These are phyloP conservation scores for Myriosclerotinia curreyana DNA, from an alignment of 2,329 filamentous ascomycete genomes.

Conservation along the genomic window DNA sequence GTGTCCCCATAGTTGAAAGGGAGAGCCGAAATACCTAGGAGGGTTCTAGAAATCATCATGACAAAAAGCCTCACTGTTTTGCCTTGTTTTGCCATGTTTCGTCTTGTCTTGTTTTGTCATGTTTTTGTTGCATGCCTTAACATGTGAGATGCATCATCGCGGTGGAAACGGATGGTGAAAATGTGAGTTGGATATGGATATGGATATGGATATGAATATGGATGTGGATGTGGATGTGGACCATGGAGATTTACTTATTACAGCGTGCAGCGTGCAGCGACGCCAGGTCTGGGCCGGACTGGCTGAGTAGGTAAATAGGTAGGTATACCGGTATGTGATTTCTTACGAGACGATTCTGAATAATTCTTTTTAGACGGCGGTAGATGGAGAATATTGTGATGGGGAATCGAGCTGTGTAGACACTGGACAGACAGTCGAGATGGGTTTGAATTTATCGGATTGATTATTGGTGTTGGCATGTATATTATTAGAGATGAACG, in stretches of 20 bases:
- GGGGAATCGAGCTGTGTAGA: neutral
- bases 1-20: neutral
- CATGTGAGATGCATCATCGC: neutral
- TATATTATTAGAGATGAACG: slow-evolving; percentile 9
- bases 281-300: neutral
- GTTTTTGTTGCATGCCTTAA: neutral
- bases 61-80: neutral
- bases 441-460: neutral
- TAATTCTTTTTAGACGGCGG: neutral
- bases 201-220: neutral
- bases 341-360: neutral
- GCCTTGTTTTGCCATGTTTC: too few relatives aligned
- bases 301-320: neutral
- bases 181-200: neutral
- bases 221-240: neutral
- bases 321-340: too few relatives aligned
- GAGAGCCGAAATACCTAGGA: slow-evolving; percentile 10
- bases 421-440: neutral
- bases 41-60: neutral
- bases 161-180: slow-evolving; percentile 7
- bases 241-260: slow-evolving; percentile 1
- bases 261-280: too few relatives aligned
- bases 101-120: too few relatives aligned
- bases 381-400: neutral
- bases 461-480: slow-evolving; percentile 3